Evolutionary conservation across 2,329 filamentous ascomycete species (phyloP), one percentile per base, ranked within the genome.

Genomic region (Fusarium oxysporum): DNA sequence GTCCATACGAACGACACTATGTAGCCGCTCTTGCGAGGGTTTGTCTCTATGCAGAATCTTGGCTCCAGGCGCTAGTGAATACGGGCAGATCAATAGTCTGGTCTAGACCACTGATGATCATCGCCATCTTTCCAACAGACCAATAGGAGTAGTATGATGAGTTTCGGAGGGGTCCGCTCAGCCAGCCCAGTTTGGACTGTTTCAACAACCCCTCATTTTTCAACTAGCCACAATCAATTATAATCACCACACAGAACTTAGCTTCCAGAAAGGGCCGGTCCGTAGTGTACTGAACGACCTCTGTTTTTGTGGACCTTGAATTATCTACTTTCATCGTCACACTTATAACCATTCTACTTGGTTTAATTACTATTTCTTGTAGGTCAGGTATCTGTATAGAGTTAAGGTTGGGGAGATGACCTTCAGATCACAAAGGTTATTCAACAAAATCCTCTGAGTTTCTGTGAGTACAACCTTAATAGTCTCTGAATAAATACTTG

Each of bases 401-500:
- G 13, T 16, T 33, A 8, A 14, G 33, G 33, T 33, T 33, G 13
- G 5, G 2, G 13, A 17, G n/a, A 23, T 23, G 6, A 43, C 13
- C 21, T n/a, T 41, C 0, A 41, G 13, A 30, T 30, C 8, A 30
- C 28, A 30, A 30, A 30, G 28, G 28, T 10, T 3, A 30, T 8
- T 10, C 8, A 30, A 10, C 8, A 30, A 30, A 3, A 30, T 30
- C 8, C 28, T 30, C 28, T 9, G 10, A 30, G 8, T 30, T 30
- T 30, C 21, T 41, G 1, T 5, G 8, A 13, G 14, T 5, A 3
- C 2, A 50, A 33, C 21, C 47, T 50, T 32, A 2, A 17, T 2
- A 13, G 0, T n/a, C 3, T 3, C 9, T 8, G 6, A 2, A 48
- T 17, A 23, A 3, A 7, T 17, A 48, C 1, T 6, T 0, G 6